phyloP scores from a whole-genome alignment of 2,329 filamentous ascomycete species.

The Apiospora phragmitis region DNA sequence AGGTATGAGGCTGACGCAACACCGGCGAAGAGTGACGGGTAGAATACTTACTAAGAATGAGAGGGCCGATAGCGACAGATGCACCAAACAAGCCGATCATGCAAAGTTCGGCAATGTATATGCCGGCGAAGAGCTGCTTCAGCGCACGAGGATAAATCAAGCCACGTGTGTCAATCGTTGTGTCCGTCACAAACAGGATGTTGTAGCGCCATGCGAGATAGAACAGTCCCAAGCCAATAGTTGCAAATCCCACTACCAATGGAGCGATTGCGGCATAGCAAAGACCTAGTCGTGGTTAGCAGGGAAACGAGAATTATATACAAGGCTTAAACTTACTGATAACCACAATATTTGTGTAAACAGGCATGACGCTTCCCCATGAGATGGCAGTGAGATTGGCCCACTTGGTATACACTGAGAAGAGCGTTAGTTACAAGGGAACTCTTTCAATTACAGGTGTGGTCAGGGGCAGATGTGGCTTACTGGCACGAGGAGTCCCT shows the following conservation, averaged over 20 bases:
- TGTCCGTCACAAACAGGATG: conserved; percentile 81
- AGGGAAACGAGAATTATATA: not conserved
- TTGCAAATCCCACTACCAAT: conserved; percentile 79
- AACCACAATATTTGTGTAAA: conserved; percentile 78
- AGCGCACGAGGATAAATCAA: conserved; percentile 85
- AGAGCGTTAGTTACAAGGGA: not conserved
- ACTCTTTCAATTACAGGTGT: not conserved
- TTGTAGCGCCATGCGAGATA: conserved; percentile 92
- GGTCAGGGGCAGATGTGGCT: not conserved
- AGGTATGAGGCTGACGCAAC: not conserved
- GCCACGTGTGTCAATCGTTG: conserved; percentile 82
- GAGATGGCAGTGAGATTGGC: conserved; percentile 69
- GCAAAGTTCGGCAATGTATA: conserved; percentile 81
- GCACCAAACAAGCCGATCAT: conserved; percentile 83
- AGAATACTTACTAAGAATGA: conserved; percentile 56
- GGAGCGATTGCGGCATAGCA: conserved; percentile 87
- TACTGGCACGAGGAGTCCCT: conserved; percentile 70
- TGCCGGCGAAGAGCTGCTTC: conserved; percentile 79
- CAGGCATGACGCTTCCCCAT: conserved; percentile 81
- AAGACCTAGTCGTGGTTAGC: conserved; percentile 56
- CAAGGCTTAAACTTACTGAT: conserved; percentile 58
- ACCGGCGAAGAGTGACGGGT: not conserved
- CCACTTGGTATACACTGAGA: conserved; percentile 70
- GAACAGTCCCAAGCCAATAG: conserved; percentile 75
- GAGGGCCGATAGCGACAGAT: conserved; percentile 63